Conservation (phyloP, 208 protist genomes). For the Crithidia bombi region DNA sequence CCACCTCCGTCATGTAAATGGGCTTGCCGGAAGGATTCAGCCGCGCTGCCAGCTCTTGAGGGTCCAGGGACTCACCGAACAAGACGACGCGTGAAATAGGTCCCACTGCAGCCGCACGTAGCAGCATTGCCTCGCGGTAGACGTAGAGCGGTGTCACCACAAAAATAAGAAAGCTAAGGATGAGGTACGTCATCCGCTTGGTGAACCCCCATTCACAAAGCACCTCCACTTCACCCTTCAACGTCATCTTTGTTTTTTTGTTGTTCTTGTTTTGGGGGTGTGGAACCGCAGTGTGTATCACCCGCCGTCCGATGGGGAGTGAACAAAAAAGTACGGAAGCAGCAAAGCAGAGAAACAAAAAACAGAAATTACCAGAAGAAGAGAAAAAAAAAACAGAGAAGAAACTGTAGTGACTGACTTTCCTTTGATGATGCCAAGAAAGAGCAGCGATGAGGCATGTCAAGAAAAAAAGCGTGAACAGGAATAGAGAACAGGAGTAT, state of each 20-base stretch:
- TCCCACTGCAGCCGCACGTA: background rate
- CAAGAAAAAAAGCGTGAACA: conserved; percentile 19
- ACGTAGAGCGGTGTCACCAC: conserved; percentile 9
- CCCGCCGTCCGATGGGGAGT: too few relatives aligned
- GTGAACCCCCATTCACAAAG: background rate
- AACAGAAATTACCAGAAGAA: conserved; percentile 1
- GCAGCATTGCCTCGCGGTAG: background rate
- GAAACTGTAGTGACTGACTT: too few relatives aligned
- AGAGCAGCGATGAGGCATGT: too few relatives aligned
- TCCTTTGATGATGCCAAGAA: too few relatives aligned
- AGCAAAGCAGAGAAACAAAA: conserved; percentile 9
- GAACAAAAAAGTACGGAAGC: background rate
- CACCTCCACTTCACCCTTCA: background rate
- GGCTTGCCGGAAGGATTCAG: conserved; percentile 7
- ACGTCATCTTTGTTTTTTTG: too few relatives aligned
- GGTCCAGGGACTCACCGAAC: conserved; percentile 3
- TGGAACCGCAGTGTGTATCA: too few relatives aligned
- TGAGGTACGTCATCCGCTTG: background rate
- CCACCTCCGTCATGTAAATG: conserved; percentile 8
- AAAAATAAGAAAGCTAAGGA: conserved; percentile 4
- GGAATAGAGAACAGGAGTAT: too few relatives aligned
- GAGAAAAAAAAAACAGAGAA: conserved; percentile 16
- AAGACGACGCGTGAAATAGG: background rate
- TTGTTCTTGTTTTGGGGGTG: too few relatives aligned
- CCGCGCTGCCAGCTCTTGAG: background rate